Conservation (phyloP, 352 stramenopile species). For the Globisporangium cederbergense region DNA sequence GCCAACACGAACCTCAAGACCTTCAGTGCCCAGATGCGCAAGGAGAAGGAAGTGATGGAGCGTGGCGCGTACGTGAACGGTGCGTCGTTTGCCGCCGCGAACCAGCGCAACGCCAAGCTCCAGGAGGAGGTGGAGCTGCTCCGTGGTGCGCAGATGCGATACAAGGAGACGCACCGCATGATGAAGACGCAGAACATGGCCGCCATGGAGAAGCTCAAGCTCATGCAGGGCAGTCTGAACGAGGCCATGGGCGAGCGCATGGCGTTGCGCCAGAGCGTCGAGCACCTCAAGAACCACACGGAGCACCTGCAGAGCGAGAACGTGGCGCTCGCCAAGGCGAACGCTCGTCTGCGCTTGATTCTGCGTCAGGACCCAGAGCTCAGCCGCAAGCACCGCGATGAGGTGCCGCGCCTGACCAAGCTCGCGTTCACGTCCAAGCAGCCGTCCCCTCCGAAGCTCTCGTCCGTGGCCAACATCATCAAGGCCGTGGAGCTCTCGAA, state of each 20-base stretch:
- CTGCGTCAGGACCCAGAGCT: slow-evolving; percentile 81
- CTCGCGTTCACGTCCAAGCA: slow-evolving; percentile 71
- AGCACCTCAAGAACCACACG: slow-evolving; percentile 70
- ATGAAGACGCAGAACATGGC: slow-evolving; percentile 79
- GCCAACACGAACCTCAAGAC: slow-evolving; percentile 82
- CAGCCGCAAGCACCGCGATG: slow-evolving; percentile 80
- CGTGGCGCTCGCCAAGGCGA: slow-evolving; percentile 79
- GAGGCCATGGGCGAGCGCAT: slow-evolving; percentile 72
- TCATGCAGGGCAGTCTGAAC: slow-evolving; percentile 74
- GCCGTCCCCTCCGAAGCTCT: slow-evolving; percentile 36
- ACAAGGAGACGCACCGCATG: slow-evolving; percentile 82
- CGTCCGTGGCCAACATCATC: slow-evolving; percentile 34
- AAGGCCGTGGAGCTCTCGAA: slow-evolving; percentile 38
- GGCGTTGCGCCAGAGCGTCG: slow-evolving; percentile 66
- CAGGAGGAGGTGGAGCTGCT: slow-evolving; percentile 54
- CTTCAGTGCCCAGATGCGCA: slow-evolving; percentile 76
- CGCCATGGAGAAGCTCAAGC: slow-evolving; percentile 77
- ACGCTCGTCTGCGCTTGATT: slow-evolving; percentile 79
- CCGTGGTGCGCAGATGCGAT: slow-evolving; percentile 29
- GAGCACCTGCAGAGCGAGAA: slow-evolving; percentile 81
- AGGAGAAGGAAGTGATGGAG: slow-evolving; percentile 90
- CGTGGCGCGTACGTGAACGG: slow-evolving; percentile 85
- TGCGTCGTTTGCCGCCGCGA: slow-evolving; percentile 80
- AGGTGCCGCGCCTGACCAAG: slow-evolving; percentile 82
- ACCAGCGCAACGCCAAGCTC: slow-evolving; percentile 82